Evolutionary conservation across 108 stramenopile species (phyloP), one percentile per base, ranked within the genome.

Genomic region (Heterococcus sp.): DNA sequence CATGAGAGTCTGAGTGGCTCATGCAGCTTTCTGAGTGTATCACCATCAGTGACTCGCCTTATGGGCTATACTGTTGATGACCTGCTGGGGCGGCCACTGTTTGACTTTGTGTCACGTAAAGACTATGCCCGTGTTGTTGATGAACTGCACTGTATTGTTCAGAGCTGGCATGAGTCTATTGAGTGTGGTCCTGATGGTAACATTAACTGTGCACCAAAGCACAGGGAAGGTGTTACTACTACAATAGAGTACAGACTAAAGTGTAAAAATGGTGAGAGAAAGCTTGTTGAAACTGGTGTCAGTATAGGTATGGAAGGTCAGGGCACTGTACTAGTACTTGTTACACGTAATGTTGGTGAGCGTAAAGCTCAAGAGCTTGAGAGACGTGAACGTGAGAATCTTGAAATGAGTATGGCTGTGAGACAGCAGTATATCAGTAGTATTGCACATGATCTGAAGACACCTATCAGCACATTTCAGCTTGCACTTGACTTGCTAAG

Each of bases 401-500:
- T 58, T 8, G 14, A 58, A 21, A 58, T 58, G 68, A 30, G 8
- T 35, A 69, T 69, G 3, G 68, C 2, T 21, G 1, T 30, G 3
- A 11, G 36, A 40, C 72, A 64, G 72, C 27, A 32, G n/a, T 73
- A 73, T 34, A 73, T 73, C 72, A 38, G 2, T 1, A n/a, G 72
- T 2, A 64, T 29, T 21, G 72, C 72, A 2, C 72, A 73, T 34
- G 72, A 73, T 40, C 72, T 73, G 39, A 73, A 73, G 64, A 73
- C 72, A 34, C 72, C 72, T 34, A 46, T 73, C 64, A 46, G 27
- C 3, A 32, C 63, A 2, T 73, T 73, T 35, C 64, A 29, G 34
- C 64, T 73, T 11, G 72, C 64, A 3, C n/a, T 73, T 2, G 72
- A 73, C 63, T 35, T 32, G 72, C 64, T 73, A 26, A 40, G 71